phyloP scores from a whole-genome alignment of 2,329 filamentous ascomycete genomes.

The Sporothrix pallida region DNA sequence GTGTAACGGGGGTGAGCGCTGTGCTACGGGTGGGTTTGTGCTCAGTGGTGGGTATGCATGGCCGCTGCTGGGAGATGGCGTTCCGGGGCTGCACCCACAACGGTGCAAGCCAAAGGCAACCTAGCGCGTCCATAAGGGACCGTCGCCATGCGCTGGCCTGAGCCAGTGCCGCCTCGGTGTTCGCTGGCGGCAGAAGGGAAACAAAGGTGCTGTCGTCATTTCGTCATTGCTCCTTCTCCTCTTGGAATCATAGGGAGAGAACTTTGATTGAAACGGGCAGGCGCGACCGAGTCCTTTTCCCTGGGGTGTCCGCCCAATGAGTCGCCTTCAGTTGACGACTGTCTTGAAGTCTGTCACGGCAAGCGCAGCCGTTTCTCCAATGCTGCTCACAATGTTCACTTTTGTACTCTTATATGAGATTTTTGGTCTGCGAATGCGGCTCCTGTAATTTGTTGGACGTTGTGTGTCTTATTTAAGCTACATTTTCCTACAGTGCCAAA shows the following conservation, averaged over 20 bases:
- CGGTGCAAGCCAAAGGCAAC: slow-evolving; percentile 21
- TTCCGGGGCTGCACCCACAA: slow-evolving; percentile 31
- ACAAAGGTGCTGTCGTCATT: slow-evolving; percentile 27
- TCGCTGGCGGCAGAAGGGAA: slow-evolving; percentile 21
- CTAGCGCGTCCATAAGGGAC: slow-evolving; percentile 1
- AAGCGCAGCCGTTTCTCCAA: not conserved
- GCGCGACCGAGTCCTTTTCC: slow-evolving; percentile 12
- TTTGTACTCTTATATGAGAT: too few species aligned
- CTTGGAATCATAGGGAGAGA: not conserved
- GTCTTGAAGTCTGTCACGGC: slow-evolving; percentile 16
- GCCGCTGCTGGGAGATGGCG: slow-evolving; percentile 28
- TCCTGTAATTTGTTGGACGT: too few species aligned
- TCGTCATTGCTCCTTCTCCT: slow-evolving; percentile 11
- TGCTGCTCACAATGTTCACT: too few species aligned
- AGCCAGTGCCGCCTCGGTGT: not conserved
- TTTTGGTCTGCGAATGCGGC: too few species aligned
- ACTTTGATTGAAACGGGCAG: not conserved
- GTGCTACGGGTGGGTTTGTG: slow-evolving; percentile 10
- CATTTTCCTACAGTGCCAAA: too few species aligned
- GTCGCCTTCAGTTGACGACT: slow-evolving; percentile 6
- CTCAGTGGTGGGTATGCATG: slow-evolving; percentile 1
- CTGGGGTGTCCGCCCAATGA: not conserved
- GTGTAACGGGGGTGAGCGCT: slow-evolving; percentile 23
- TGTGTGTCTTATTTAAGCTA: too few species aligned
- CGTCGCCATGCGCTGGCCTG: slow-evolving; percentile 21